phyloP scores from a whole-genome alignment of 805 yeast species.

The Metschnikowia santaceciliae region DNA sequence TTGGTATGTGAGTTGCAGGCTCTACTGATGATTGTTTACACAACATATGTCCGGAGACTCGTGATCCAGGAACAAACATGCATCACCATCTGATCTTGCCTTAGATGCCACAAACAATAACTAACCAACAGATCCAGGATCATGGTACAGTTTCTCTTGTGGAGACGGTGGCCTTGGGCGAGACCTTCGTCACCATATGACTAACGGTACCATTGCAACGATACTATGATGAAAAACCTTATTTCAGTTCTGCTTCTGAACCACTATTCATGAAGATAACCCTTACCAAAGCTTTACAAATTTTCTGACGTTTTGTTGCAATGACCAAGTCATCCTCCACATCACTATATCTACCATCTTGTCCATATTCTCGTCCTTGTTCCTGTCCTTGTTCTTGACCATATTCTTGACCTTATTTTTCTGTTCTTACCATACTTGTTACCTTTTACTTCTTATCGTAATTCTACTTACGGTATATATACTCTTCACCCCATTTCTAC shows the following conservation, averaged over 20 bases:
- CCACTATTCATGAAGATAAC: constrained; percentile 69
- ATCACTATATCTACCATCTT: too few relatives aligned
- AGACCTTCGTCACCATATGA: constrained; percentile 12
- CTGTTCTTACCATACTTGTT: background rate
- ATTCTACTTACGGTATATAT: too few relatives aligned
- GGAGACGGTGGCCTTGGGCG: constrained; percentile 16
- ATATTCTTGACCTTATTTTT: too few relatives aligned
- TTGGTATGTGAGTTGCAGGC: constrained; percentile 7
- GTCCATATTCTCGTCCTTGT: too few relatives aligned
- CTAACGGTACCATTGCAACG: constrained; percentile 9
- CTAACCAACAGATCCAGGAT: background rate
- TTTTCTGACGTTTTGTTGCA: constrained; percentile 31
- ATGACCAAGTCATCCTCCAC: background rate
- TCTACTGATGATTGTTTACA: constrained; percentile 20
- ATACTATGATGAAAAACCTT: constrained; percentile 57
- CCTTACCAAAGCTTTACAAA: constrained; percentile 50
- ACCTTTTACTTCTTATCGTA: too few relatives aligned
- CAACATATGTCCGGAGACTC: constrained; percentile 44
- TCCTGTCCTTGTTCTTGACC: too few relatives aligned
- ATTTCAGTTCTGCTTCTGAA: constrained; percentile 98
- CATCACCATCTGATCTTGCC: constrained; percentile 88
- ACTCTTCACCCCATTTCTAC: too few relatives aligned
- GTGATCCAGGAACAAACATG: constrained; percentile 84
- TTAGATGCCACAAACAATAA: background rate
- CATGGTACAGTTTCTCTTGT: constrained; percentile 1